Evolutionary conservation across 2,329 filamentous ascomycete species (phyloP), one percentile per base, ranked within the genome.

Genomic region (Fusarium subtropicale): DNA sequence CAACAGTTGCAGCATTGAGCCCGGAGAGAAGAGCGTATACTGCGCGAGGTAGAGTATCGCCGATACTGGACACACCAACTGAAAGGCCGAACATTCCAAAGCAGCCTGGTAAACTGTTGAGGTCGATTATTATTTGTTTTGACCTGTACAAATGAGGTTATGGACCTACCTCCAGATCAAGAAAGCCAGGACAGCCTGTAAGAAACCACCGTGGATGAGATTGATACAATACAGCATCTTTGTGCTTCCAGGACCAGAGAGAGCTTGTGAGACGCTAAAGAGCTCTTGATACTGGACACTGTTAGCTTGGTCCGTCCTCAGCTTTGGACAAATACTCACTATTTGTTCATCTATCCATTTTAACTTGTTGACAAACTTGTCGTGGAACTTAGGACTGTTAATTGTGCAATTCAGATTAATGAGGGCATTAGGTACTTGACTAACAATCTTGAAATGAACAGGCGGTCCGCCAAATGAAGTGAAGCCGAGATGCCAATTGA

Each of bases 141-240:
- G 8, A 2, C 13, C 3, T 1, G 1, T 5, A 7, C 3, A 2
- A 1, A 2, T 10, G 4, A 0, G 1, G 92, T 12, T 79, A 76
- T 12, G 0, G 12, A 12, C 36, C 66, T 74, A 88, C 87, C 85
- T 87, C 90, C 91, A 93, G 1, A 91, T 74, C 0, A 90, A 64
- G 66, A 93, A 91, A 0, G 81, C 84, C 2, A 90, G 67, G 2
- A 91, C 9, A 0, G 89, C 90, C 0, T 85, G 79, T 3, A 86
- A 56, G 7, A 90, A 80, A 0, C 90, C 90, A 13, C 84, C 85
- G 63, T 88, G 89, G 12, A 92, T 84, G 20, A 91, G 77, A 38
- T 88, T 87, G 41, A 93, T 87, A 62, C 87, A 91, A 64, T 91
- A 92, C 0, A 87, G 75, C 87, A 93, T 90, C 74, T 93, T 93